phyloP scores from a whole-genome alignment of 2,329 filamentous ascomycete genomes.

The Orbilia oligospora region DNA sequence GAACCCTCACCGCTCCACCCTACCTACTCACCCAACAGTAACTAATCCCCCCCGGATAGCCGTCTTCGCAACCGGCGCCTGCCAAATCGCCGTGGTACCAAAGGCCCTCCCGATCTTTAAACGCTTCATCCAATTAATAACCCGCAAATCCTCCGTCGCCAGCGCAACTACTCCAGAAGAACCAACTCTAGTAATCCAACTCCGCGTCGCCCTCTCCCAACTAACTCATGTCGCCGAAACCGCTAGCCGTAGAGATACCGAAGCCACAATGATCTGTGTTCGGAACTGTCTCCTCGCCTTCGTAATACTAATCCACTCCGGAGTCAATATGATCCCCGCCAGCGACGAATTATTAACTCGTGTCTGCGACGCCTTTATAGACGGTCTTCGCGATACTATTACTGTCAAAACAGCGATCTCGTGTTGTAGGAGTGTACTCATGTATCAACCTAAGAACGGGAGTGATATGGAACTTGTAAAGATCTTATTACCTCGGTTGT shows the following conservation, averaged over 20 bases:
- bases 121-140: slow-evolving; percentile 85
- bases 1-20: neutral
- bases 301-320: slow-evolving; percentile 88
- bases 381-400: slow-evolving; percentile 76
- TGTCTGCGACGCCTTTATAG: slow-evolving; percentile 84
- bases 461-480: slow-evolving; percentile 82
- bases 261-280: slow-evolving; percentile 86
- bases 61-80: slow-evolving; percentile 86
- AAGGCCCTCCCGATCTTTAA: slow-evolving; percentile 92
- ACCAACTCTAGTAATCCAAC: slow-evolving; percentile 61
- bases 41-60: slow-evolving; percentile 65
- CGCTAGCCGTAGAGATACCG: slow-evolving; percentile 72
- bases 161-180: slow-evolving; percentile 23
- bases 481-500: slow-evolving; percentile 80
- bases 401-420: slow-evolving; percentile 80
- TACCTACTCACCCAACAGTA: neutral
- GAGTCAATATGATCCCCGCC: slow-evolving; percentile 79
- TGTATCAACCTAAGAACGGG: slow-evolving; percentile 73
- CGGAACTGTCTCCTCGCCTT: slow-evolving; percentile 92
- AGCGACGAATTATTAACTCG: slow-evolving; percentile 74
- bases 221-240: slow-evolving; percentile 63
- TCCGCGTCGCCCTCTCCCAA: slow-evolving; percentile 63
- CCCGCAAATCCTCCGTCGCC: slow-evolving; percentile 65
- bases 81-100: slow-evolving; percentile 89
- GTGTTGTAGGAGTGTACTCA: slow-evolving; percentile 85